A percentile compares a stretch with the other conserved stretches of the same genome.
Conservation (phyloP, 768 basidiomycete species). For the Vararia minispora region DNA sequence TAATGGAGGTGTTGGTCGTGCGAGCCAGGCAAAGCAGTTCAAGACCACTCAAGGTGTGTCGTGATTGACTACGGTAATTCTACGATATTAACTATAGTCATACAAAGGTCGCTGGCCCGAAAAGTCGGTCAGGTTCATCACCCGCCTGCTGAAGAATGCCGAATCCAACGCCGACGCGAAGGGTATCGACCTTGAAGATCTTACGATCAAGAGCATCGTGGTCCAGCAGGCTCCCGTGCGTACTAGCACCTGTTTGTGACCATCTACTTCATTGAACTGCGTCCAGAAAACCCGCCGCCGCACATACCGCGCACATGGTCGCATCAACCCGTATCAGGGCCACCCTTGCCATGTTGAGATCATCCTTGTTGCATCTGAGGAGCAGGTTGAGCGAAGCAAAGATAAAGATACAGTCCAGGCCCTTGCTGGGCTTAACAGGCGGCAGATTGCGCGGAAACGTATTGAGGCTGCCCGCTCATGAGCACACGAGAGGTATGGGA, state of each 20-base stretch:
- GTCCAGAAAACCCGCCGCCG: conserved; percentile 94
- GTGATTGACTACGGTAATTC: not conserved
- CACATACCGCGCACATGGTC: conserved; percentile 96
- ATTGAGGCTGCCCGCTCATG: conserved; percentile 66
- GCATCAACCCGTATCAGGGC: conserved; percentile 98
- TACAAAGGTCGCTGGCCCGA: conserved; percentile 98
- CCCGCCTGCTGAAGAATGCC: conserved; percentile 93
- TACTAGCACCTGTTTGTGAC: conserved; percentile 11
- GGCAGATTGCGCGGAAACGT: conserved; percentile 79
- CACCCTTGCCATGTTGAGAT: conserved; percentile 96
- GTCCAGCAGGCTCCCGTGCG: conserved; percentile 97
- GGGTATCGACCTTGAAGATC: conserved; percentile 86
- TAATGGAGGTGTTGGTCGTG: conserved; percentile 89
- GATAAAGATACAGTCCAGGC: conserved; percentile 53
- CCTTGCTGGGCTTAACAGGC: conserved; percentile 65
- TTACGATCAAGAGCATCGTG: conserved; percentile 91
- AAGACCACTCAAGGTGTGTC: conserved; percentile 87
- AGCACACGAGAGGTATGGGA: no score
- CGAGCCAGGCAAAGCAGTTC: conserved; percentile 94
- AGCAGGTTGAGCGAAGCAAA: conserved; percentile 86
- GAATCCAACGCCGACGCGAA: conserved; percentile 99
- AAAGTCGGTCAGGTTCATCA: conserved; percentile 95
- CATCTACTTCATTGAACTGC: not conserved
- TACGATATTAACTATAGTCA: not conserved
- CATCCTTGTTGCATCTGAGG: conserved; percentile 70